phyloP scores from a whole-genome alignment of 441 rosid species.

The Populus trichocarpa region DNA sequence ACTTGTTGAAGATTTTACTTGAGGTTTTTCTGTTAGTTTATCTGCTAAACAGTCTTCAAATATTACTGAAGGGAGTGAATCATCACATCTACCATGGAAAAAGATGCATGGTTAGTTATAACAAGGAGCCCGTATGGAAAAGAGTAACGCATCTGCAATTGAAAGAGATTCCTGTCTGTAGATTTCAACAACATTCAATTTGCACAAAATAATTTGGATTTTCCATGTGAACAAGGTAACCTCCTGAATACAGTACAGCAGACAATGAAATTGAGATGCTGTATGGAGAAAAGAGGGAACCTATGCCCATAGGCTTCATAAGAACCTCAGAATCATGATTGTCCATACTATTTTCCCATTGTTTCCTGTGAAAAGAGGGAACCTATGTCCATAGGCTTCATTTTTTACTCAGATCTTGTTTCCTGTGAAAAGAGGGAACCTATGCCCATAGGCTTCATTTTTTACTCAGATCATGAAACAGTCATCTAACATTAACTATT shows the following conservation, averaged over 20 bases:
- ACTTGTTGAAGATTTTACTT: too few relatives aligned
- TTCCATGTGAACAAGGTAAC: neutral
- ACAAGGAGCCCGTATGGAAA: neutral
- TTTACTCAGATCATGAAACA: neutral
- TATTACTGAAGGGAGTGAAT: too few relatives aligned
- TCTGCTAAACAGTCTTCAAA: too few relatives aligned
- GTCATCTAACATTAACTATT: neutral
- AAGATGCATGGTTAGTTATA: conserved; percentile 5
- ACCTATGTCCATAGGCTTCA: neutral
- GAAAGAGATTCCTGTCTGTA: conserved; percentile 14
- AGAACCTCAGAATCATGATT: too few relatives aligned
- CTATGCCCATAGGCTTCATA: neutral
- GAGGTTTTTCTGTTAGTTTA: too few relatives aligned
- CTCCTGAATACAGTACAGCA: neutral
- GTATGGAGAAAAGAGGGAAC: neutral
- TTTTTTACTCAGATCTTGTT: too few relatives aligned
- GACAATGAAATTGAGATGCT: neutral
- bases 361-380: neutral
- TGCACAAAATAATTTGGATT: conserved; percentile 2
- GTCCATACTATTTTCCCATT: too few relatives aligned
- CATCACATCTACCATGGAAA: conserved; percentile 33
- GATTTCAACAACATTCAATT: neutral
- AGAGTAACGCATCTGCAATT: conserved; percentile 56
- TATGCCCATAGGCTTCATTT: neutral
- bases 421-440: too few relatives aligned